phyloP scores from a whole-genome alignment of 805 yeast species.

The Schizosaccharomyces lindneri region DNA sequence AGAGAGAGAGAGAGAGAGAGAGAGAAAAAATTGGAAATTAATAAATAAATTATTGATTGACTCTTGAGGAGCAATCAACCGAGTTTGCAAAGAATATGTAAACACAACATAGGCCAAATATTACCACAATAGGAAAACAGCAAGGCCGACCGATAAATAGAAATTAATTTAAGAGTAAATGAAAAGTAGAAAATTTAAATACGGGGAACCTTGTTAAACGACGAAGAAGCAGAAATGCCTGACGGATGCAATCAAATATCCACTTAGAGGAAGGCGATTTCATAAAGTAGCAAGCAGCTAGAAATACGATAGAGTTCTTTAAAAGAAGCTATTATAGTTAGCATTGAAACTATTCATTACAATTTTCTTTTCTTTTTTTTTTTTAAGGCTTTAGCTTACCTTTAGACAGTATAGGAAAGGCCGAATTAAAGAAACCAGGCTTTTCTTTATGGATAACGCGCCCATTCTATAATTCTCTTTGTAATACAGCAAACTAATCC shows the following conservation, averaged over 20 bases:
- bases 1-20: too few relatives aligned
- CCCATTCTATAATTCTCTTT: not conserved
- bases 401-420: not conserved
- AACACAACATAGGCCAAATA: too few relatives aligned
- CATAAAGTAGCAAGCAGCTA: not conserved
- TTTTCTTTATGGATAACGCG: not conserved
- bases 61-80: too few relatives aligned
- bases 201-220: too few relatives aligned
- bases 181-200: too few relatives aligned
- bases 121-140: too few relatives aligned
- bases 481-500: not conserved
- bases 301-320: not conserved
- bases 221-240: too few relatives aligned
- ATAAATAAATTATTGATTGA: too few relatives aligned
- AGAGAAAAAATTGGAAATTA: too few relatives aligned
- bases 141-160: too few relatives aligned
- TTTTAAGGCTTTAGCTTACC: not conserved
- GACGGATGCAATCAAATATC: not conserved
- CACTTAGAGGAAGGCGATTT: not conserved
- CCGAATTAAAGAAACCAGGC: not conserved
- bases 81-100: too few relatives aligned
- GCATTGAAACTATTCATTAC: not conserved
- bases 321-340: not conserved
- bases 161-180: too few relatives aligned
- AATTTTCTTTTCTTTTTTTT: not conserved